phyloP scores from a whole-genome alignment of 2,329 filamentous ascomycete species.

The Botryotinia globosa region DNA sequence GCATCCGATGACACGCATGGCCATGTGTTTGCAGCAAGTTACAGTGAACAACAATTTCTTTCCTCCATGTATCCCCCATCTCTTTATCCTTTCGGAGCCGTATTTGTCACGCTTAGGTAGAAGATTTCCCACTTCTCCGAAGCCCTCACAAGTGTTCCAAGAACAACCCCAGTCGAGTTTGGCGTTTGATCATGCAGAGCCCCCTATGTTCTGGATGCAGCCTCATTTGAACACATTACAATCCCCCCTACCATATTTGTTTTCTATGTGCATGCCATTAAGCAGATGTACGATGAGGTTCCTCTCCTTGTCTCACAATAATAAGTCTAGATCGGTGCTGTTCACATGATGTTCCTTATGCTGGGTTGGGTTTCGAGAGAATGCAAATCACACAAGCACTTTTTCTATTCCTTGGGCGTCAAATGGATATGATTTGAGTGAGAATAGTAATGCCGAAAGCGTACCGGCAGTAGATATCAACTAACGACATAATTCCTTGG shows the following conservation, averaged over 20 bases:
- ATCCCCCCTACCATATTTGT: not conserved
- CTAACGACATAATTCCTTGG: not conserved
- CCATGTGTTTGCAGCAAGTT: slow-evolving; percentile 7
- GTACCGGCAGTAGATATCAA: not conserved
- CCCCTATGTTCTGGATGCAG: slow-evolving; percentile 9
- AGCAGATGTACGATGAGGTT: not conserved
- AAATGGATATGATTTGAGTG: not conserved
- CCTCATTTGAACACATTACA: slow-evolving; percentile 10
- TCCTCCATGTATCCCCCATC: not conserved
- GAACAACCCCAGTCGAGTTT: slow-evolving; percentile 24
- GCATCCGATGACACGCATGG: not conserved
- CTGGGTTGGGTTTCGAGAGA: not conserved
- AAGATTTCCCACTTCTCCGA: slow-evolving; percentile 32
- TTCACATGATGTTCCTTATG: too few relatives aligned
- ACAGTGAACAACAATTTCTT: not conserved
- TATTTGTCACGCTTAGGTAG: slow-evolving; percentile 36
- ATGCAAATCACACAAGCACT: not conserved
- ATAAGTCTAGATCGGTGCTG: too few relatives aligned
- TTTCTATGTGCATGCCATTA: not conserved
- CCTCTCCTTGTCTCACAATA: not conserved
- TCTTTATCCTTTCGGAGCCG: slow-evolving; percentile 24
- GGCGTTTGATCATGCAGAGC: slow-evolving; percentile 10
- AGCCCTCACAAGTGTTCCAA: slow-evolving; percentile 35
- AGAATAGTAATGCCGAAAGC: not conserved
- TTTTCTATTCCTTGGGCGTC: not conserved